Conservation (phyloP, 225 moss, liverwort and hornwort genomes). For the Bryum argenteum region DNA sequence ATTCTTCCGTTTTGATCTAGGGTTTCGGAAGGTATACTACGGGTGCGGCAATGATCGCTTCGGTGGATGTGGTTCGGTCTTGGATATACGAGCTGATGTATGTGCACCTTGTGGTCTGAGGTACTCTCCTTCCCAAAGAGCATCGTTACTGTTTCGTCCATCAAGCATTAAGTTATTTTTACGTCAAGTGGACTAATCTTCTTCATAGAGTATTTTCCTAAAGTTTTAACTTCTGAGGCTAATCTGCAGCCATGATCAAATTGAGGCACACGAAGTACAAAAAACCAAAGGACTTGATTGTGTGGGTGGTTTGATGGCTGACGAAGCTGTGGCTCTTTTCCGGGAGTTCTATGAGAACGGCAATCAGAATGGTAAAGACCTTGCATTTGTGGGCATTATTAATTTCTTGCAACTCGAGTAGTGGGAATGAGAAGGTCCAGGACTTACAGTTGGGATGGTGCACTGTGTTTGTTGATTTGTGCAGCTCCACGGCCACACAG, state of each 20-base stretch:
- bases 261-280: constrained; percentile 27
- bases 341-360: constrained; percentile 91
- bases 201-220: constrained; percentile 13
- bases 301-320: constrained; percentile 79
- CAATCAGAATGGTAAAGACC: constrained; percentile 73
- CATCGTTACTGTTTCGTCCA: no score
- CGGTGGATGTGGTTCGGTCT: constrained; percentile 93
- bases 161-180: no score
- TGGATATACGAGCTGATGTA: constrained; percentile 71
- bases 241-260: constrained; percentile 24
- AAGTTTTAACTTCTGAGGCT: neutral
- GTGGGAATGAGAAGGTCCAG: neutral
- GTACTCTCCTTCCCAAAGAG: constrained; percentile 37
- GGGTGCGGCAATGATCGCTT: constrained; percentile 94
- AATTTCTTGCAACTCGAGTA: neutral
- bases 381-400: constrained; percentile 1
- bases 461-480: constrained; percentile 19
- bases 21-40: constrained; percentile 80
- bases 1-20: constrained; percentile 39
- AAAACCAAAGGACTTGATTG: constrained; percentile 57
- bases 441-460: constrained; percentile 11
- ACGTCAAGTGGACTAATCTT: neutral
- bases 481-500: constrained; percentile 70
- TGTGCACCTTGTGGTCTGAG: constrained; percentile 80
- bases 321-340: constrained; percentile 82